Percentiles rank a stretch among this genome's conserved stretches.
phyloP scores from a whole-genome alignment of 345 rosid genomes.

The Combretum micranthum region DNA sequence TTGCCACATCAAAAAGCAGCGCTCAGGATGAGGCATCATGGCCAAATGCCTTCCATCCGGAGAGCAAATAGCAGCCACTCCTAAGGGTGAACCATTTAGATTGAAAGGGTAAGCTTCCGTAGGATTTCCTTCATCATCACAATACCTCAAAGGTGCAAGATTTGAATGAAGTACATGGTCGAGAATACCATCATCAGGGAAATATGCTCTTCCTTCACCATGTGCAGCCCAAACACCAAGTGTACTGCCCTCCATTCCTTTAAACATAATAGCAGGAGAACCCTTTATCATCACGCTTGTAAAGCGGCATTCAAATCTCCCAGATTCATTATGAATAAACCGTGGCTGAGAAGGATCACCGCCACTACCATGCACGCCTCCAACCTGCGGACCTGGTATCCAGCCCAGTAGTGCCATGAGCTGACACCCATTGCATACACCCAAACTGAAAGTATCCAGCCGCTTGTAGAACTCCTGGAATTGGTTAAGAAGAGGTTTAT shows the following conservation, averaged over 20 bases:
- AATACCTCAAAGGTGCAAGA: constrained; percentile 75
- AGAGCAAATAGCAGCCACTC: constrained; percentile 86
- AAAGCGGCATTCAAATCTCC: constrained; percentile 89
- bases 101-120: constrained; percentile 90
- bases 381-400: constrained; percentile 90
- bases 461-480: constrained; percentile 86
- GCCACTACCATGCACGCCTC: constrained; percentile 68
- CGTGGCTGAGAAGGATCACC: constrained; percentile 81
- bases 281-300: constrained; percentile 64
- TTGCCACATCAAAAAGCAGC: constrained; percentile 99
- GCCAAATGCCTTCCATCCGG: constrained; percentile 95
- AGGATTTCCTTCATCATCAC: constrained; percentile 76
- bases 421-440: constrained; percentile 94
- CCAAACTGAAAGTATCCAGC: constrained; percentile 84
- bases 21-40: constrained; percentile 99
- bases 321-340: constrained; percentile 90
- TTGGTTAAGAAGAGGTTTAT: constrained; percentile 60
- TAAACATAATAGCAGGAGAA: constrained; percentile 84
- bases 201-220: constrained; percentile 92
- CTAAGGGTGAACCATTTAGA: constrained; percentile 90
- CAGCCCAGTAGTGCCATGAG: constrained; percentile 91
- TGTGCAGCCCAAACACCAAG: constrained; percentile 97
- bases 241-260: constrained; percentile 95
- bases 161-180: constrained; percentile 62
- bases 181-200: constrained; percentile 80